Conservation (phyloP, 768 basidiomycete species). For the Pulveroboletus frians region DNA sequence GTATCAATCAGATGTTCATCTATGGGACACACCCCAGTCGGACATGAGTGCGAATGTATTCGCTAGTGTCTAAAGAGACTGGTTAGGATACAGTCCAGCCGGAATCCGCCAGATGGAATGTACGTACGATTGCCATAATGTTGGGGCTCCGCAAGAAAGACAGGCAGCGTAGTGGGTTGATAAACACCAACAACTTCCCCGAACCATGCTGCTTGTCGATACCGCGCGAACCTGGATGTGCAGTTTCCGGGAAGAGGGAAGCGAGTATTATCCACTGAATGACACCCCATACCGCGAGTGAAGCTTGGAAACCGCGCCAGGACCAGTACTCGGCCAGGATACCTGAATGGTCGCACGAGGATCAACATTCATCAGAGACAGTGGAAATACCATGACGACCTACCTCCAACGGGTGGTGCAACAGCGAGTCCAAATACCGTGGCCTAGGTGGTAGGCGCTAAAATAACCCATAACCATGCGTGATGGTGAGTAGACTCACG, state of each 20-base stretch:
- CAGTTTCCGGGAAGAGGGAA: constrained; percentile 60
- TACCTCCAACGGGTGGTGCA: constrained; percentile 56
- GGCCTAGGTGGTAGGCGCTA: constrained; percentile 27
- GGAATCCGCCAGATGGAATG: no score
- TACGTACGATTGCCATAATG: constrained; percentile 47
- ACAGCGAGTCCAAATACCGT: constrained; percentile 55
- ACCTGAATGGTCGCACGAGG: constrained; percentile 28
- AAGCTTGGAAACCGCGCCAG: constrained; percentile 57
- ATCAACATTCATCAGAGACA: neutral
- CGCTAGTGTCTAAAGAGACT: constrained; percentile 38
- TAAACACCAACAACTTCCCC: constrained; percentile 34
- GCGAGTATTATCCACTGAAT: constrained; percentile 37
- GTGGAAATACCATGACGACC: neutral
- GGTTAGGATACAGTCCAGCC: neutral
- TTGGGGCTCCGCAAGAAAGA: constrained; percentile 55
- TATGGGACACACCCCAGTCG: constrained; percentile 32
- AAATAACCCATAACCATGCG: neutral
- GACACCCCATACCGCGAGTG: constrained; percentile 38
- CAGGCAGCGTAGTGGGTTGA: constrained; percentile 58
- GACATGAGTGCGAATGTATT: constrained; percentile 25
- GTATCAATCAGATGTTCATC: no score
- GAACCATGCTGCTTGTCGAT: constrained; percentile 40
- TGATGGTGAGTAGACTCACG: constrained; percentile 27
- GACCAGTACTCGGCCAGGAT: constrained; percentile 54
- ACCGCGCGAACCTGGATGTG: constrained; percentile 52